Base-by-base conservation (phyloP, 371 early-diverging fungal genomes). In the Lichtheimia corymbifera region DNA sequence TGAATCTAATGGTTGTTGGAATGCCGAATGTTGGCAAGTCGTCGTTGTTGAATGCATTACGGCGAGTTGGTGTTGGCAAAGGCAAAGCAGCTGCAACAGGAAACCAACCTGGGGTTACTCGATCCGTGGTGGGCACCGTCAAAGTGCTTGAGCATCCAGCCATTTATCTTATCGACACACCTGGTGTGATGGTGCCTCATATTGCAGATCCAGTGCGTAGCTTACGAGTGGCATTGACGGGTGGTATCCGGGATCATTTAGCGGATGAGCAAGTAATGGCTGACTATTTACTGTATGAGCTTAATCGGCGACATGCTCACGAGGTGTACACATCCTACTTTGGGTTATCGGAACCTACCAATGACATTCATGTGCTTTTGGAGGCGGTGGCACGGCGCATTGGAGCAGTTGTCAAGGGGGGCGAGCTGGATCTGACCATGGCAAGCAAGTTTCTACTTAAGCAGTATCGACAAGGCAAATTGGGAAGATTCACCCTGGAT, bases 21-120 rank as follows among this genome's bases (percentile, higher is more conserved):
- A 90, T 96, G 88, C 98, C 98, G 1, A 97, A 97, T 66, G 97
- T 96, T 24, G 98, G 98, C 14, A 97, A 97, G 67, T 94, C 95
- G 0, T 88, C 96, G 15, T 60, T 97, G 51, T 92, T 96, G 62
- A 97, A 97, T 64, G 81, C 93, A 0, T 68, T 97, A 57, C 72
- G 98, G 42, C 70, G 88, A 43, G 76, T 87, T 20, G 93, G 92
- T 11, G 74, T 89, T 12, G 82, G 82, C 15, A 83, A 83, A 49
- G 87, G 91, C 5, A 96, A 96, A 69, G 94, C 92, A 4, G 92
- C 93, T 2, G 82, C 79, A 4, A 95, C 95, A 4, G 97, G 95
- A 0, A 89, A 90, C 1, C 82, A 84, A 42, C 96, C 98, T 0
- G 98, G 98, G 4, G 90, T 97, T 22, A 98, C 98, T 0, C 73